Base-by-base conservation (phyloP, 768 basidiomycete species). In the Polyporus arcularius region DNA sequence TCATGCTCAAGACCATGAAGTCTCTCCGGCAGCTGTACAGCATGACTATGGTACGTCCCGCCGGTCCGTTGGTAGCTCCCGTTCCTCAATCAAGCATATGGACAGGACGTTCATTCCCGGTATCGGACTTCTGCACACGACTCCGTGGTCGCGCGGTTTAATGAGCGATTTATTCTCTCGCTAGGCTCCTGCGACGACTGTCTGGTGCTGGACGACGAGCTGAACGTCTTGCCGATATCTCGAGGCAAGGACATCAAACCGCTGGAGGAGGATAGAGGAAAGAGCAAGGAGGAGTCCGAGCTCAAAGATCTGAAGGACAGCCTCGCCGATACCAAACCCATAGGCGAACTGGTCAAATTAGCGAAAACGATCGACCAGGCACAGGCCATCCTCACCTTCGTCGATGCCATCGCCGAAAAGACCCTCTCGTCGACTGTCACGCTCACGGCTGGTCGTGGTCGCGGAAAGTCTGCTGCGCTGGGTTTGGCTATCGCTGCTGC, bases 121-220 rank as follows among this genome's bases (percentile, higher is more conserved):
- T 99, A 98, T 72, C 82, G 96, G 30, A 98, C 97, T 0, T 89
- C 92, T 12, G 88, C 93, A 1, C 93, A 96, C 68, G 91, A 92
- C 69, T 81, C 88, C 6, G 90, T 96, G 32, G 80, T 88, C n/a
- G 93, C 97, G 0, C 86, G 97, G 30, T 99, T 99, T 79, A 99
- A 99, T 75, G 97, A 99, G 72, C 90, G 97, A 11, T 99, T 99
- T 76, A 98, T 99, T 68, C 84, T 99, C 16, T 99, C 97, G 18
- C 86, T 99, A 18, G 94, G 94, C 26, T 90, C 93, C 16, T 98
- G 94, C 70, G 80, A 88, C 8, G 93, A 96, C 70, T 98, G 96
- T 68, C 81, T 99, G 1, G 87, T 98, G 28, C 83, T 99, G 52
- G 97, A 99, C 70, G 97, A 99, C 70, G 97, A 99, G 74, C 85